Conservation (phyloP, 2,329 filamentous ascomycete genomes). For the Botrytis tulipae region DNA sequence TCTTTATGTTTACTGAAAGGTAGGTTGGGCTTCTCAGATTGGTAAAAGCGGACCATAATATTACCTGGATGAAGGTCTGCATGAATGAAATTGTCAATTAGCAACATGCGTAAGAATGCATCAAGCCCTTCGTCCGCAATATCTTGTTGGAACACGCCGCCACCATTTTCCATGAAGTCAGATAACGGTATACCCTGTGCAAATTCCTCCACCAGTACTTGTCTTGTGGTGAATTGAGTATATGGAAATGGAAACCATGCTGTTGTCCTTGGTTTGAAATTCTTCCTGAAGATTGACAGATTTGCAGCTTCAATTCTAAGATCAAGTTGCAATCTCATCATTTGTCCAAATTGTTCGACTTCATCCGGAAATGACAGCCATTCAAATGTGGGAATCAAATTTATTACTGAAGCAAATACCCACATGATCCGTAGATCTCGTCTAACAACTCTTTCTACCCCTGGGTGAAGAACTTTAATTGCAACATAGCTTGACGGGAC, state of each 20-base stretch:
- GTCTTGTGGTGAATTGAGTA: constrained; percentile 84
- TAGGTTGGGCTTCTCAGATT: constrained; percentile 70
- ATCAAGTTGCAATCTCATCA: constrained; percentile 98
- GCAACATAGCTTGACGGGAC: constrained; percentile 92
- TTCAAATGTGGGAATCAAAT: constrained; percentile 88
- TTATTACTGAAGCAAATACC: constrained; percentile 82
- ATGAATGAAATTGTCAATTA: constrained; percentile 97
- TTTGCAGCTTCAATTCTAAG: constrained; percentile 93
- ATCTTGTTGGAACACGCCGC: constrained; percentile 87
- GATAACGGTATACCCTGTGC: constrained; percentile 90
- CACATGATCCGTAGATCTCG: constrained; percentile 91
- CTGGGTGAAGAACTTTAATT: constrained; percentile 91
- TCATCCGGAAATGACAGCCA: constrained; percentile 97
- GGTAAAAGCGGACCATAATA: constrained; percentile 99
- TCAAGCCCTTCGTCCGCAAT: constrained; percentile 94
- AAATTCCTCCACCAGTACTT: constrained; percentile 92
- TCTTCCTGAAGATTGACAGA: constrained; percentile 79
- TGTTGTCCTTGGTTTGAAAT: constrained; percentile 85
- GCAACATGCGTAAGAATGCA: constrained; percentile 91
- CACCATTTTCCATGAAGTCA: constrained; percentile 87
- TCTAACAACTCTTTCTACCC: constrained; percentile 85
- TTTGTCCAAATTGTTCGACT: constrained; percentile 89
- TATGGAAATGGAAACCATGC: constrained; percentile 98
- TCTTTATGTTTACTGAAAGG: constrained; percentile 44
- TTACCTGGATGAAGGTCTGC: constrained; percentile 96